phyloP scores from a whole-genome alignment of 345 rosid species.

The Gossypium turneri region DNA sequence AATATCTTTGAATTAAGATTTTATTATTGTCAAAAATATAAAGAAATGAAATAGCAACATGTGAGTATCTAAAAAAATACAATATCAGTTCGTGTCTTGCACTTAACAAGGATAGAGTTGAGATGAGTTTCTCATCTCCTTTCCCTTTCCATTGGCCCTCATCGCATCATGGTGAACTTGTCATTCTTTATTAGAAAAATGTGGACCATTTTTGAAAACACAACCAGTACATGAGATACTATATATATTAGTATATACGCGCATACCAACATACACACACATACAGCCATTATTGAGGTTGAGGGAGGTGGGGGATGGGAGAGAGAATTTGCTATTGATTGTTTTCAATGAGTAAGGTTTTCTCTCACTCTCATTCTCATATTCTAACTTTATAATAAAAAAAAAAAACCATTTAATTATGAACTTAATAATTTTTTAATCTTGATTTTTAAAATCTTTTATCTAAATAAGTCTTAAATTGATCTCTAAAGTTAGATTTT shows the following conservation, averaged over 20 bases:
- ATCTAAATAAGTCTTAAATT: no score
- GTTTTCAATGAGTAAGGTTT: constrained; percentile 1
- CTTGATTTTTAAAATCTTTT: no score
- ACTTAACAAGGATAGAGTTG: neutral
- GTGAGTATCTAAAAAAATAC: no score
- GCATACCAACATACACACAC: neutral
- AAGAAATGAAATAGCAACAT: no score
- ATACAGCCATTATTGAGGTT: constrained; percentile 34
- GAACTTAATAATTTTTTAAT: no score
- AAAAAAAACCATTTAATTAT: no score
- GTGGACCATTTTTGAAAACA: neutral
- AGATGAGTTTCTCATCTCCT: neutral
- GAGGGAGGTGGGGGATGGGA: constrained; percentile 26
- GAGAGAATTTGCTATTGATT: neutral
- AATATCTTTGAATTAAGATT: no score
- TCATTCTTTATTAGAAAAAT: neutral
- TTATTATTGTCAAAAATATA: no score
- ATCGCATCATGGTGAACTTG: neutral
- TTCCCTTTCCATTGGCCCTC: neutral
- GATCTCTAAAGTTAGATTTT: no score
- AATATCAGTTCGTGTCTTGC: neutral
- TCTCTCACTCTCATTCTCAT: neutral
- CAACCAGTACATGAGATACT: neutral
- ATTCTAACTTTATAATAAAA: neutral
- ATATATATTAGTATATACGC: neutral